phyloP scores from a whole-genome alignment of 2,329 filamentous ascomycete species.

The Diplocarpon rosae region DNA sequence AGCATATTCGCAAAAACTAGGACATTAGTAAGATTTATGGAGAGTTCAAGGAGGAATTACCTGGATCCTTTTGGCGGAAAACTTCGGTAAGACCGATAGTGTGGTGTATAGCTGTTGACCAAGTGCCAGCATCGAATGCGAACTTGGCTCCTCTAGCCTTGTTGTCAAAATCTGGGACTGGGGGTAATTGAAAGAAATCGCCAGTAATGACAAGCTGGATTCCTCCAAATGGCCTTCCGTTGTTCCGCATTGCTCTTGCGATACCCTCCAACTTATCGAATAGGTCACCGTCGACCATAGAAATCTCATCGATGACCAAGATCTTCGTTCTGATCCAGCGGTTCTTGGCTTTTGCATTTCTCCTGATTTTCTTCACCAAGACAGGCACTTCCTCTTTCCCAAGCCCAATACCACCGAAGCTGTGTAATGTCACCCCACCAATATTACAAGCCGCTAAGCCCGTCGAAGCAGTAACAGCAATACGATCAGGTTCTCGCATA shows the following conservation, averaged over 20 bases:
- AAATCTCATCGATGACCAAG: slow-evolving; percentile 87
- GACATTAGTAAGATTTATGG: slow-evolving; percentile 17
- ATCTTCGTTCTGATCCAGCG: slow-evolving; percentile 84
- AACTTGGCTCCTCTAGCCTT: slow-evolving; percentile 64
- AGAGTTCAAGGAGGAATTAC: slow-evolving; percentile 31
- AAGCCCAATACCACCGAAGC: slow-evolving; percentile 88
- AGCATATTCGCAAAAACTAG: slow-evolving; percentile 83
- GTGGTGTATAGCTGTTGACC: slow-evolving; percentile 86
- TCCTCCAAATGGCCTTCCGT: slow-evolving; percentile 85
- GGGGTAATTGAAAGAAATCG: slow-evolving; percentile 95
- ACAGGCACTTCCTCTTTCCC: slow-evolving; percentile 77
- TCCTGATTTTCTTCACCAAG: slow-evolving; percentile 81
- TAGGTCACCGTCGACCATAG: slow-evolving; percentile 94
- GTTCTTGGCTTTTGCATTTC: slow-evolving; percentile 76
- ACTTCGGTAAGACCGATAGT: slow-evolving; percentile 93
- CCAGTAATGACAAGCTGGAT: slow-evolving; percentile 94
- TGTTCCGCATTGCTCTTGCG: slow-evolving; percentile 75
- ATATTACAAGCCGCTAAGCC: slow-evolving; percentile 95
- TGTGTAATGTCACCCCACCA: slow-evolving; percentile 89
- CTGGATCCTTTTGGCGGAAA: slow-evolving; percentile 83
- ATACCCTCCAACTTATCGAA: slow-evolving; percentile 94
- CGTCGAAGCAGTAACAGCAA: slow-evolving; percentile 92
- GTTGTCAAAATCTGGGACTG: slow-evolving; percentile 63
- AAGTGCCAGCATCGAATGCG: slow-evolving; percentile 83
- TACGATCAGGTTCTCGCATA: slow-evolving; percentile 62